Base-by-base conservation (phyloP, 2,329 filamentous ascomycete species). In the Fusarium hostae region DNA sequence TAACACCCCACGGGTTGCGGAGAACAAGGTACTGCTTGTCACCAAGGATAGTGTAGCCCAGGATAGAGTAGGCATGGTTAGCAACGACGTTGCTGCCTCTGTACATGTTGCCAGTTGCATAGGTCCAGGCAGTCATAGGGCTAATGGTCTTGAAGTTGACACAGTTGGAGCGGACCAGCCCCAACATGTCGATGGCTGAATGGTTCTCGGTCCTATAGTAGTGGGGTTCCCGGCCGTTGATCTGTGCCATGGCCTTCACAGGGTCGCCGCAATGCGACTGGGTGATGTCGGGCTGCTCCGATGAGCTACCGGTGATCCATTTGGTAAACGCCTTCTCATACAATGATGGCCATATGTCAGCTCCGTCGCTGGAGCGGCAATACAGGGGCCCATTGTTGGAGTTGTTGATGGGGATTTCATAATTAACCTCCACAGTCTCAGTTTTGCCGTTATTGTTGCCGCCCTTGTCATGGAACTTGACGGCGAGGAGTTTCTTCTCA, bases 251-350 rank as follows among this genome's bases (percentile, higher is more conserved):
- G 54, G 81, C 81, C 77, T 84, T 84, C 75, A 84, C 73, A 16
- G 82, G 82, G 73, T 84, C 82, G 68, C 83, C 83, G 64, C 78
- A 77, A 76, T 79, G 77, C 9, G 77, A 79, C 73, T 81, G 78
- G 26, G 82, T 84, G 70, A 84, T 79, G 70, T 85, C 82, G 20
- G 83, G 80, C 62, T 79, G 79, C 69, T 81, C 75, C 1, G 74
- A 73, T 48, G 72, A 71, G 70, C 65, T 65, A 24, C 70, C 68
- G 15, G 76, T 79, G 68, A 84, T 78, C 83, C 83, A 85, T 76
- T 83, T 83, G 72, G 83, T 78, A 62, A 84, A 85, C 18, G 83
- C 83, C 80, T 85, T 85, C 78, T 85, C 83, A 76, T 85, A 85
- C 47, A 85, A 77, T 30, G 80, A 76, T 3, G 83, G 83, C 83